These are phyloP conservation scores for Babesia bigemina DNA, from an alignment of 169 alveolate genomes.

Conservation along the genomic window DNA sequence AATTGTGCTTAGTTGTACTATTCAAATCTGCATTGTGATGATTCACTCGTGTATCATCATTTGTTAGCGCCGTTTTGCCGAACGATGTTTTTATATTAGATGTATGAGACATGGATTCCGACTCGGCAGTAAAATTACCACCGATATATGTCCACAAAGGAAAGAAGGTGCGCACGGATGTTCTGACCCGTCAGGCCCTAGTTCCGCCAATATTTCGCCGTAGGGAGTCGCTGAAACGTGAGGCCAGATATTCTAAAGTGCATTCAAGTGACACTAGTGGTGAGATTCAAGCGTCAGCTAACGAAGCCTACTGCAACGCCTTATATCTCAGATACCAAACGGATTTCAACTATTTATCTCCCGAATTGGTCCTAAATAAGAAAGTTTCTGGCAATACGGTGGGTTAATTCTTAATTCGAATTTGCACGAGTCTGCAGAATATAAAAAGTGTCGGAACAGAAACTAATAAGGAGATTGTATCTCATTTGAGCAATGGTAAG, in stretches of 20 bases:
- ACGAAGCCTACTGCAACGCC: constrained; percentile 6
- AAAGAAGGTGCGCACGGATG: constrained; percentile 38
- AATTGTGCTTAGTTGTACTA: too few species aligned
- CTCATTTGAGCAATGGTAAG: background rate
- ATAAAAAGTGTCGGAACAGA: background rate
- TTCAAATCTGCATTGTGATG: too few species aligned
- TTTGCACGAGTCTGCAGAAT: background rate
- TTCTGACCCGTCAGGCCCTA: constrained; percentile 60
- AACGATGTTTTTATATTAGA: too few species aligned
- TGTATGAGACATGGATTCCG: constrained; percentile 42
- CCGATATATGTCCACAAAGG: constrained; percentile 44
- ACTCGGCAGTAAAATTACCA: constrained; percentile 17
- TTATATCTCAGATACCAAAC: constrained; percentile 45
- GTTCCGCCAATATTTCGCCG: constrained; percentile 63
- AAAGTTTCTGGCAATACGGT: background rate
- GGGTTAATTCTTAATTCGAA: background rate
- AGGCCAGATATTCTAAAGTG: constrained; percentile 25
- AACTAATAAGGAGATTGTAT: background rate
- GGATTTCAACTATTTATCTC: constrained; percentile 42
- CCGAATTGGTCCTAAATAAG: constrained; percentile 37
- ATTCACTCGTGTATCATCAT: too few species aligned
- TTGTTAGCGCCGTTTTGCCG: too few species aligned
- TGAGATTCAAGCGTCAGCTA: constrained; percentile 23
- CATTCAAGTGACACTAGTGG: constrained; percentile 1
- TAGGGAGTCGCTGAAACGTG: constrained; percentile 20